Conservation (phyloP, 176 grass and related monocot species). For the Eragrostis nindensis region DNA sequence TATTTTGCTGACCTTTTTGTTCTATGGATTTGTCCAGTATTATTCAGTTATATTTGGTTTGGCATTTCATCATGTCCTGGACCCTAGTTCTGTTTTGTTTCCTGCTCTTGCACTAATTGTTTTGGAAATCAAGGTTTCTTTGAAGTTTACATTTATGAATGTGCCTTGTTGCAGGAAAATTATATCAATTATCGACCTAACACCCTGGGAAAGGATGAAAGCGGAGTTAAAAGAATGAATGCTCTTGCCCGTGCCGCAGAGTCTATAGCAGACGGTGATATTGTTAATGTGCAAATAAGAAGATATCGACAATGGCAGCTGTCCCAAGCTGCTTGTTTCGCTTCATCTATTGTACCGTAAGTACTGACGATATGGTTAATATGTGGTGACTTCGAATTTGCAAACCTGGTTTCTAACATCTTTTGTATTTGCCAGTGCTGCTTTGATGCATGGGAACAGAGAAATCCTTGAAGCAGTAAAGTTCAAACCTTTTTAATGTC, state of each 20-base stretch:
- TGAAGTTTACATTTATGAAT: slow-evolving; percentile 33
- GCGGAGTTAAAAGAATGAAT: slow-evolving; percentile 95
- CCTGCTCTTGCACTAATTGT: background rate
- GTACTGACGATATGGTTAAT: slow-evolving; percentile 41
- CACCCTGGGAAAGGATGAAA: slow-evolving; percentile 83
- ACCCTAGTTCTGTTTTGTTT: background rate
- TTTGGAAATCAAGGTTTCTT: background rate
- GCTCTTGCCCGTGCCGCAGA: slow-evolving; percentile 79
- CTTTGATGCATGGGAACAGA: slow-evolving; percentile 91
- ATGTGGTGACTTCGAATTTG: slow-evolving; percentile 17
- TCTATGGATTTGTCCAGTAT: slow-evolving; percentile 1
- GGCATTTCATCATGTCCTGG: background rate
- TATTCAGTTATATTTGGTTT: slow-evolving; percentile 7
- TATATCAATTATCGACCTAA: slow-evolving; percentile 95
- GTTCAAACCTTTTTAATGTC: slow-evolving; percentile 40
- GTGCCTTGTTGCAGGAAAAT: slow-evolving; percentile 71
- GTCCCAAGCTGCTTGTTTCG: slow-evolving; percentile 88
- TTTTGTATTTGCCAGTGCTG: slow-evolving; percentile 62
- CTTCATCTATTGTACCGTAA: slow-evolving; percentile 95
- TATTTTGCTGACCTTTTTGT: background rate
- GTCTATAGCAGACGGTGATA: slow-evolving; percentile 84
- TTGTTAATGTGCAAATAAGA: slow-evolving; percentile 99
- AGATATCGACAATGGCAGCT: slow-evolving; percentile 98
- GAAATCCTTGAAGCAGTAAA: slow-evolving; percentile 88
- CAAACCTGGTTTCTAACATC: slow-evolving; percentile 22